phyloP scores from a whole-genome alignment of 306 rosid species.

The Cyamopsis tetragonoloba region DNA sequence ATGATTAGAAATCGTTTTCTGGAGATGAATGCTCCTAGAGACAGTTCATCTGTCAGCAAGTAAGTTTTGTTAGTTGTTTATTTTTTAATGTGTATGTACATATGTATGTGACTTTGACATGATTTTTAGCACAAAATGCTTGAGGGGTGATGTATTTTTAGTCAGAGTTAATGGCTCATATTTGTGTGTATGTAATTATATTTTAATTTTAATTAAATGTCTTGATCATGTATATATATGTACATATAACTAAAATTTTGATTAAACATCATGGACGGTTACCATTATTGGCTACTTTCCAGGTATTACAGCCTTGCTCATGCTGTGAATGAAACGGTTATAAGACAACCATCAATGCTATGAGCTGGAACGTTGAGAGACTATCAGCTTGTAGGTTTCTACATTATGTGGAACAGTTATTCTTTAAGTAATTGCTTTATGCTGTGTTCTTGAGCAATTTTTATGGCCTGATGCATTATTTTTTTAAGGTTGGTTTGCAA shows the following conservation, averaged over 20 bases:
- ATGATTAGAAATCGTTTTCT: slow-evolving; percentile 85
- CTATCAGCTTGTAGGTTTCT: slow-evolving; percentile 94
- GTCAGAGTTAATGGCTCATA: neutral
- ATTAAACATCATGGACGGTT: no score
- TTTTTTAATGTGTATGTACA: neutral
- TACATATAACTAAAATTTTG: neutral
- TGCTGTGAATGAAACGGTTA: slow-evolving; percentile 87
- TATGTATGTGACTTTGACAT: slow-evolving; percentile 15
- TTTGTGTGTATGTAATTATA: neutral
- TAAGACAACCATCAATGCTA: slow-evolving; percentile 85
- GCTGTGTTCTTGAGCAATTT: slow-evolving; percentile 6
- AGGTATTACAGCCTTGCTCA: slow-evolving; percentile 97
- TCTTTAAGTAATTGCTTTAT: neutral
- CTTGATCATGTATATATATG: slow-evolving; percentile 7
- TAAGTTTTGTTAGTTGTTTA: slow-evolving; percentile 36
- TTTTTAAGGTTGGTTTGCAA: slow-evolving; percentile 89
- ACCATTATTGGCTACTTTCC: slow-evolving; percentile 26
- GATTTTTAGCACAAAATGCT: neutral
- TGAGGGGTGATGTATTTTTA: neutral
- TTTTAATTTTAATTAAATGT: neutral
- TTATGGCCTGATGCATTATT: slow-evolving; percentile 12
- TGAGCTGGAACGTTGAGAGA: slow-evolving; percentile 97
- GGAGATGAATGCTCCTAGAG: slow-evolving; percentile 98
- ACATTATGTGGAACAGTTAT: slow-evolving; percentile 21
- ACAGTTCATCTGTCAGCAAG: slow-evolving; percentile 89